Evolutionary conservation across 768 basidiomycete species (phyloP).

Genomic region (Cyclocybe aegerita): DNA sequence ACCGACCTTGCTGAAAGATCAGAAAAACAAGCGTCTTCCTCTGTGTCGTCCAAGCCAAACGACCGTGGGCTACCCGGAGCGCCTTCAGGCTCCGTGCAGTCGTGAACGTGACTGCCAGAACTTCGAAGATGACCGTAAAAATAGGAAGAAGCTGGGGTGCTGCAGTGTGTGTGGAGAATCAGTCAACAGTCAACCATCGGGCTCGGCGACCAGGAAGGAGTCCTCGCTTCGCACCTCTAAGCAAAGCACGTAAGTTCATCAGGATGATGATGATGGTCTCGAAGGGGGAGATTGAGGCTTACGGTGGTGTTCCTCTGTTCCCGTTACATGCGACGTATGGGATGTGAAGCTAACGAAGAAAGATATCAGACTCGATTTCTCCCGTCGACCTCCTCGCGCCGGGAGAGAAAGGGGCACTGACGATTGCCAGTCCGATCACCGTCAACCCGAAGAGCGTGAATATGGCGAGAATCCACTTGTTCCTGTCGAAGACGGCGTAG

Average conservation of each 20-base stretch:
- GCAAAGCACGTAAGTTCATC: too few species aligned
- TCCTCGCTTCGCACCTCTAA: too few species aligned
- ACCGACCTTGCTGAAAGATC: not conserved
- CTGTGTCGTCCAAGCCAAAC: not conserved
- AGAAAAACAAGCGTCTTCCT: not conserved
- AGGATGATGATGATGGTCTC: not conserved
- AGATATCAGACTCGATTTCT: too few species aligned
- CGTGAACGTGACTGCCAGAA: not conserved
- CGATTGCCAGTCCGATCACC: not conserved
- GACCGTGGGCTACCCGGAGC: not conserved
- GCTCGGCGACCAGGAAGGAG: too few species aligned
- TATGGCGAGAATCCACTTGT: not conserved
- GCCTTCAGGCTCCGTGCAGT: not conserved
- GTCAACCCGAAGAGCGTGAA: not conserved
- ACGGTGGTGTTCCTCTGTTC: not conserved
- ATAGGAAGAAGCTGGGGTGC: not conserved
- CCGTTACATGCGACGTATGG: not conserved
- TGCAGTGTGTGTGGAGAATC: not conserved
- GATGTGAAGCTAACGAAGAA: not conserved
- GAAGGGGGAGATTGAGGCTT: not conserved
- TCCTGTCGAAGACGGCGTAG: not conserved
- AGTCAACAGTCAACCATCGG: too few species aligned
- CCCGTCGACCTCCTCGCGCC: too few species aligned
- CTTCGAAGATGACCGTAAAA: not conserved
- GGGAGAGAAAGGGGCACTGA: not conserved